Evolutionary conservation across 1,284 basidiomycete genomes (phyloP).

Genomic region (Exobasidium rhododendri): DNA sequence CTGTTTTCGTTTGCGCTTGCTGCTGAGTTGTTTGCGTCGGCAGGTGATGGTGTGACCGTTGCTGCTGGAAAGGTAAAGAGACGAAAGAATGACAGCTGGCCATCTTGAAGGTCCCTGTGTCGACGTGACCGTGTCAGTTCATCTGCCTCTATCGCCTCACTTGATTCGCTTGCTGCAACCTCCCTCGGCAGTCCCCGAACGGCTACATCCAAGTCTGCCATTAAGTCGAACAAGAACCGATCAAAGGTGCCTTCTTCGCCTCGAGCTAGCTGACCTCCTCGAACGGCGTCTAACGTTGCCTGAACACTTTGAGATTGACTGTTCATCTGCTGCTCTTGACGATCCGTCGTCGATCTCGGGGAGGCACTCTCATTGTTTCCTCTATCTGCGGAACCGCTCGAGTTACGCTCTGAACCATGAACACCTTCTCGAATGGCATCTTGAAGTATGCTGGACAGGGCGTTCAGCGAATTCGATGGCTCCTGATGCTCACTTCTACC

Average conservation of each 20-base stretch:
- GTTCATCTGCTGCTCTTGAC: no score
- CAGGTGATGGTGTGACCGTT: background rate
- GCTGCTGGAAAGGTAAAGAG: slow-evolving; percentile 42
- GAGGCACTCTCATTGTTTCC: background rate
- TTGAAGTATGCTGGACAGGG: slow-evolving; percentile 1
- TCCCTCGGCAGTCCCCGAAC: slow-evolving; percentile 15
- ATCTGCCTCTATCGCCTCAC: background rate
- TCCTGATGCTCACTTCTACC: slow-evolving; percentile 2
- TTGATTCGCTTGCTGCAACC: background rate
- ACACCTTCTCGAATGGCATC: slow-evolving; percentile 3
- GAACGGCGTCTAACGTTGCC: slow-evolving; percentile 14
- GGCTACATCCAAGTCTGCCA: slow-evolving; percentile 15
- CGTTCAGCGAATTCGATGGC: background rate
- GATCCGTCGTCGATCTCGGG: background rate
- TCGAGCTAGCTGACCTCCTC: slow-evolving; percentile 5
- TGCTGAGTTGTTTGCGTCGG: background rate
- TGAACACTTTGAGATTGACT: slow-evolving; percentile 7
- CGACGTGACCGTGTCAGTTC: slow-evolving; percentile 17
- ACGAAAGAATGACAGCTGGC: slow-evolving; percentile 50
- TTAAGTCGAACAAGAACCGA: slow-evolving; percentile 16
- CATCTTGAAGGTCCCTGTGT: slow-evolving; percentile 37
- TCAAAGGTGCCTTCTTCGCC: slow-evolving; percentile 16
- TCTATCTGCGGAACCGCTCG: background rate
- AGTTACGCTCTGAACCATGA: background rate
- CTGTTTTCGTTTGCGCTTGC: slow-evolving; percentile 20